These are phyloP conservation scores for Sapria himalayana DNA, from an alignment of 345 rosid genomes.

Conservation along the genomic window DNA sequence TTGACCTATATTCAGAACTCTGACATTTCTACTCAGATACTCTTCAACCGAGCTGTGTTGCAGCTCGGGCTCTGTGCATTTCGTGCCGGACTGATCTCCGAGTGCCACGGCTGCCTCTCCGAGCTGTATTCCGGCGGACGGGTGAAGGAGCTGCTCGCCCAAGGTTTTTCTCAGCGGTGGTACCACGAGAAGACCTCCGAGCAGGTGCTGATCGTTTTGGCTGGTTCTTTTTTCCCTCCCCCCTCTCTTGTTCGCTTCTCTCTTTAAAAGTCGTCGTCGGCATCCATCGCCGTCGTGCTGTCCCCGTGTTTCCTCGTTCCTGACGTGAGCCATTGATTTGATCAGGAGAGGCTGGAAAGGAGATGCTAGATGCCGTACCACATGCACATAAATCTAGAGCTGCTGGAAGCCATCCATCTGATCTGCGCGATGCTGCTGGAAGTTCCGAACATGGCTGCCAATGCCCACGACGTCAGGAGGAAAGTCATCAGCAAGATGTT, in stretches of 20 bases:
- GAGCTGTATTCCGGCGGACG: conserved; percentile 87
- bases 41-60: conserved; percentile 88
- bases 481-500: conserved; percentile 67
- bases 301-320: too few species aligned
- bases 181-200: conserved; percentile 95
- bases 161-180: conserved; percentile 84
- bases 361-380: conserved; percentile 91
- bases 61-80: conserved; percentile 93
- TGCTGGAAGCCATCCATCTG: conserved; percentile 74
- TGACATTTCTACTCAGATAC: conserved; percentile 89
- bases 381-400: conserved; percentile 97
- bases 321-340: conserved; percentile 2
- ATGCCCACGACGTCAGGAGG: conserved; percentile 32
- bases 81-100: conserved; percentile 53
- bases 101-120: conserved; percentile 70
- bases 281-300: too few species aligned
- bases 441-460: conserved; percentile 84
- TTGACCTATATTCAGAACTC: conserved; percentile 59
- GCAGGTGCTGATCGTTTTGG: conserved; percentile 41
- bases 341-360: conserved; percentile 74
- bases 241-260: too few species aligned
- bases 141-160: conserved; percentile 88
- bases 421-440: conserved; percentile 85
- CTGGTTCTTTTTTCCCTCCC: too few species aligned
- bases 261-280: too few species aligned